These are phyloP conservation scores for Plantago rigida DNA, from an alignment of 305 asterid genomes.

Conservation along the genomic window DNA sequence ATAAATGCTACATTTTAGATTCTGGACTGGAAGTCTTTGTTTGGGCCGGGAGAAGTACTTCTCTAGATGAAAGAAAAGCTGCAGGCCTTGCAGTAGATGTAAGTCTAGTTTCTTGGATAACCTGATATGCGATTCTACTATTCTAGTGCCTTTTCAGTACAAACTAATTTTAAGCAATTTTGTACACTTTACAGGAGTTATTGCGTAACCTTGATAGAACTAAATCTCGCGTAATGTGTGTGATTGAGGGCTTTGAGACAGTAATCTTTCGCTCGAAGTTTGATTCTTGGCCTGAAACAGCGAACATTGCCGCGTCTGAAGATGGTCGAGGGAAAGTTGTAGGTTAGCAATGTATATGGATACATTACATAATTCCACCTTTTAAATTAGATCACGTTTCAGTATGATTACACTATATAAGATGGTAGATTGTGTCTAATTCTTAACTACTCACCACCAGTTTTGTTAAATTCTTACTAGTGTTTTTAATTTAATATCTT, in stretches of 20 bases:
- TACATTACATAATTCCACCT: slow-evolving; percentile 14
- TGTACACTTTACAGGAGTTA: slow-evolving; percentile 47
- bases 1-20: slow-evolving; percentile 70
- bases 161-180: slow-evolving; percentile 21
- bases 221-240: slow-evolving; percentile 52
- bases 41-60: slow-evolving; percentile 86
- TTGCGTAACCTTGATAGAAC: slow-evolving; percentile 51
- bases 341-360: slow-evolving; percentile 46
- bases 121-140: slow-evolving; percentile 21
- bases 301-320: slow-evolving; percentile 51
- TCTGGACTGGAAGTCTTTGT: slow-evolving; percentile 78
- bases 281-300: slow-evolving; percentile 79
- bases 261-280: slow-evolving; percentile 75
- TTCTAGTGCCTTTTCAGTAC: slow-evolving; percentile 19
- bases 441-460: not conserved
- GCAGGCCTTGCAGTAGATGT: slow-evolving; percentile 79
- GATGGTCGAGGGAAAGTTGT: slow-evolving; percentile 96
- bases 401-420: not conserved
- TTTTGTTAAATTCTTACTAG: slow-evolving; percentile 18
- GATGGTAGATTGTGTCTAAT: slow-evolving; percentile 1
- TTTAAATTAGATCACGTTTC: slow-evolving; percentile 11
- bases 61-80: slow-evolving; percentile 72
- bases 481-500: slow-evolving; percentile 22
- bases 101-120: slow-evolving; percentile 31
- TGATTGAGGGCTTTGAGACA: slow-evolving; percentile 89